phyloP scores from a whole-genome alignment of 1,284 basidiomycete genomes.

The Porodaedalea pini region DNA sequence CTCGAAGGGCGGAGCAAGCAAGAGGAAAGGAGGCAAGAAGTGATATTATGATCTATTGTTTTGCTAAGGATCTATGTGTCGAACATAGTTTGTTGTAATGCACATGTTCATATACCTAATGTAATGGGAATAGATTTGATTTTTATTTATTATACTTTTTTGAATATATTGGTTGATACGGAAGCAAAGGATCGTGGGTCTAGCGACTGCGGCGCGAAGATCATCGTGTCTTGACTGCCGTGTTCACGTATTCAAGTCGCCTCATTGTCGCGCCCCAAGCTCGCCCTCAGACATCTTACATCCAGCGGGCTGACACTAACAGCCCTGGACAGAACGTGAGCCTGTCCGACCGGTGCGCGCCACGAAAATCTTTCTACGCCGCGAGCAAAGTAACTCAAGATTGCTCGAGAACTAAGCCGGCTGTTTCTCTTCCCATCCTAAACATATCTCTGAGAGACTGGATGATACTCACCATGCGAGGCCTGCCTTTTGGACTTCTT shows the following conservation, averaged over 20 bases:
- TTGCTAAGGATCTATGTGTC: too few relatives aligned
- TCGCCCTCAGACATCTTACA: not conserved
- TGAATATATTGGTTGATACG: not conserved
- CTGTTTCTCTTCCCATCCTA: not conserved
- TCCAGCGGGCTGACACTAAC: too few relatives aligned
- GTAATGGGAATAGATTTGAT: not conserved
- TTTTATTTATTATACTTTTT: not conserved
- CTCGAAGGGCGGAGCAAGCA: conserved; percentile 4
- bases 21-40: conserved; percentile 19
- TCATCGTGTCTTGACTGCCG: not conserved
- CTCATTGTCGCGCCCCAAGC: not conserved
- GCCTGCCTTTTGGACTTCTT: not conserved
- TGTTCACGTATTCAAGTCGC: not conserved
- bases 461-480: not conserved
- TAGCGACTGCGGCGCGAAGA: too few relatives aligned
- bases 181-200: not conserved
- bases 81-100: not conserved
- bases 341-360: not conserved
- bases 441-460: not conserved
- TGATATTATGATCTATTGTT: not conserved
- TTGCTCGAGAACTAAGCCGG: not conserved
- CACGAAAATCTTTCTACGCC: not conserved
- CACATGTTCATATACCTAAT: not conserved
- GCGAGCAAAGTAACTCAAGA: not conserved
- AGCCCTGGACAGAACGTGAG: too few relatives aligned